Base-by-base conservation (phyloP, 2,329 filamentous ascomycete species). In the Thelonectria blattea region DNA sequence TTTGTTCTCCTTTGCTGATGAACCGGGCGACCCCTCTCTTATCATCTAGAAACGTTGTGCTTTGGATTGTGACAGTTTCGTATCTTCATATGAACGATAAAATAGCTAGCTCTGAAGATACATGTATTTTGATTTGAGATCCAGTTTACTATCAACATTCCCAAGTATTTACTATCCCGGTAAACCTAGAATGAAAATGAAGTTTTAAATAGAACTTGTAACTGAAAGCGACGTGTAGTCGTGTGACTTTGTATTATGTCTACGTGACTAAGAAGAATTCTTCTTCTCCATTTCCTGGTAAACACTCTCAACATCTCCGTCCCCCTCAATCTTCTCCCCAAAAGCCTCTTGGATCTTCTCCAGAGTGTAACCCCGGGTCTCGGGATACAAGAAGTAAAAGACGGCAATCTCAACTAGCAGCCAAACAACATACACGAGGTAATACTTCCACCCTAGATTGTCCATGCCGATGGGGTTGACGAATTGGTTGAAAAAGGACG, bases 351-450 rank as follows among this genome's bases (percentile, higher is more conserved):
- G 49, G 8, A 63, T 59, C n/a, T 49, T 51, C n/a, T 65, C 64
- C 12, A 63, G 46, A 5, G 78, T 81, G 34, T 80, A 78, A 42
- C 66, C 68, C 65, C 74, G 71, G 0, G 79, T 80, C 62, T 81
- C 79, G 0, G 78, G 77, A 50, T 80, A 80, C 56, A 80, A 74
- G 62, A 79, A 74, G 62, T 77, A 81, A 5, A 71, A 66, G 46
- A 70, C 51, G 34, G 52, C 45, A 14, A 68, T 63, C 43, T 72
- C 69, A 1, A 71, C 30, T 5, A 62, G 20, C 1, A 70, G 50
- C 66, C 67, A 69, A 9, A 14, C 61, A 22, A 71, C 68, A 53
- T 71, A 71, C 0, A 71, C 66, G 0, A 71, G 47, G 27, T 72
- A 66, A 7, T 65, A 66, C 27, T 65, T 63, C 64, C 64, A 65